A percentile compares a stretch with the other conserved stretches of the same genome.
Conservation (phyloP, 192 early-diverging fungal genomes). For the Phycomyces blakesleeanus region DNA sequence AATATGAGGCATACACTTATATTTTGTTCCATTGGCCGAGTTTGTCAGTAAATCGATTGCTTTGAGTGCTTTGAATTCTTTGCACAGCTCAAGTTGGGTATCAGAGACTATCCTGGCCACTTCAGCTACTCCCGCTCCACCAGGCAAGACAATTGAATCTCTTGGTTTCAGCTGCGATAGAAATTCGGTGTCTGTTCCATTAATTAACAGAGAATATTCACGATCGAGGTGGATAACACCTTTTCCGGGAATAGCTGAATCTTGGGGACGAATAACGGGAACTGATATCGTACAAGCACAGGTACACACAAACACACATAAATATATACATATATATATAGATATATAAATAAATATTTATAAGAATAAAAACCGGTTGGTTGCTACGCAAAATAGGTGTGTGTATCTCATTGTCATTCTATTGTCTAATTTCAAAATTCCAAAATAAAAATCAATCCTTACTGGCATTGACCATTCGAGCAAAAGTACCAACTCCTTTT, state of each 20-base stretch:
- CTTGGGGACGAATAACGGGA: conserved; percentile 91
- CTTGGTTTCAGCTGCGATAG: conserved; percentile 59
- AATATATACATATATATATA: too few relatives aligned
- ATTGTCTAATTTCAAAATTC: too few relatives aligned
- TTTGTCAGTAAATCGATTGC: conserved; percentile 61
- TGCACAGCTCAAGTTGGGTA: conserved; percentile 70
- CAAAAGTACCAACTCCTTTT: conserved; percentile 79
- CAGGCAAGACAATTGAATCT: conserved; percentile 62
- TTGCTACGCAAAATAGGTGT: too few relatives aligned
- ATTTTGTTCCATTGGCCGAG: conserved; percentile 47
- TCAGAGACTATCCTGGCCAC: conserved; percentile 80
- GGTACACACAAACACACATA: too few relatives aligned
- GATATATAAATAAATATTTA: too few relatives aligned
- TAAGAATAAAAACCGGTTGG: too few relatives aligned
- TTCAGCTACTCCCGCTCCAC: conserved; percentile 54
- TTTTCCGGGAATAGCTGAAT: conserved; percentile 66
- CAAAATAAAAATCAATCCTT: too few relatives aligned
- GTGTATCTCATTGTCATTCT: too few relatives aligned
- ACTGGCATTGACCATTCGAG: conserved; percentile 73
- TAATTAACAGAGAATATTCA: conserved; percentile 63
- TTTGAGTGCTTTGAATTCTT: conserved; percentile 69
- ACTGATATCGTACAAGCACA: too few relatives aligned
- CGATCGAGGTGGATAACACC: conserved; percentile 68
- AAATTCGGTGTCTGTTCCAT: conserved; percentile 68
- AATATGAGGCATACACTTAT: conserved; percentile 76